Evolutionary conservation across 495 filamentous ascomycete species (phyloP).

Genomic region (Cudoniella acicularis): DNA sequence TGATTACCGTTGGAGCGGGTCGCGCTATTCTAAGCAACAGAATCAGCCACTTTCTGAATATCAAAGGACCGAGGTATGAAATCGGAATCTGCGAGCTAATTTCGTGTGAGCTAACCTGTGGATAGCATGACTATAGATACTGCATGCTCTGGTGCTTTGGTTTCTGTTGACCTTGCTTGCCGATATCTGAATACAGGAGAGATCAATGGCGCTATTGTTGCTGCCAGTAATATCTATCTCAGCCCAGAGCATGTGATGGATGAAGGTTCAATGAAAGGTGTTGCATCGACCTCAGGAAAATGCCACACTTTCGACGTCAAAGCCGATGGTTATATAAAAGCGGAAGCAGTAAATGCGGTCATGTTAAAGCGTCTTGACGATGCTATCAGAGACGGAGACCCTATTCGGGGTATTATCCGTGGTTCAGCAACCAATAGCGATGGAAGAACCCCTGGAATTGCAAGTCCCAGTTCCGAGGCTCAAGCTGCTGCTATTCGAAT

Average conservation of each 20-base stretch:
- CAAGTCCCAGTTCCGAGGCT: constrained; percentile 50
- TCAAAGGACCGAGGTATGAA: constrained; percentile 52
- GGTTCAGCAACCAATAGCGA: constrained; percentile 56
- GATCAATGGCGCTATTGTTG: constrained; percentile 36
- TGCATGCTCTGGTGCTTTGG: constrained; percentile 15
- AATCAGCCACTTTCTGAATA: constrained; percentile 51
- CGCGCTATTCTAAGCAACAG: constrained; percentile 58
- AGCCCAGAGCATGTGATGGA: constrained; percentile 13
- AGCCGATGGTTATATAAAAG: constrained; percentile 64
- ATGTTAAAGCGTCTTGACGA: constrained; percentile 57
- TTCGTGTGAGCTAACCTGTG: constrained; percentile 39
- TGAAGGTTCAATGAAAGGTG: constrained; percentile 28
- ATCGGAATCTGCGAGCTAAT: constrained; percentile 48
- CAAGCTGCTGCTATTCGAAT: constrained; percentile 53
- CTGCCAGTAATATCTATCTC: constrained; percentile 22
- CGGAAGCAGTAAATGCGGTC: constrained; percentile 55
- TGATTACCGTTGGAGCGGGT: constrained; percentile 33
- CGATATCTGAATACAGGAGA: constrained; percentile 20
- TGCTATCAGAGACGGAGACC: constrained; percentile 50
- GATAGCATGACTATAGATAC: constrained; percentile 16
- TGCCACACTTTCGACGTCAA: constrained; percentile 44
- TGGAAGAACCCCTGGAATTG: constrained; percentile 54
- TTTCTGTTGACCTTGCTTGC: constrained; percentile 28
- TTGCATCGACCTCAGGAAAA: constrained; percentile 33
- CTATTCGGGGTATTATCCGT: constrained; percentile 58